phyloP scores from a whole-genome alignment of 495 filamentous ascomycete genomes.

The Xylaria curta region DNA sequence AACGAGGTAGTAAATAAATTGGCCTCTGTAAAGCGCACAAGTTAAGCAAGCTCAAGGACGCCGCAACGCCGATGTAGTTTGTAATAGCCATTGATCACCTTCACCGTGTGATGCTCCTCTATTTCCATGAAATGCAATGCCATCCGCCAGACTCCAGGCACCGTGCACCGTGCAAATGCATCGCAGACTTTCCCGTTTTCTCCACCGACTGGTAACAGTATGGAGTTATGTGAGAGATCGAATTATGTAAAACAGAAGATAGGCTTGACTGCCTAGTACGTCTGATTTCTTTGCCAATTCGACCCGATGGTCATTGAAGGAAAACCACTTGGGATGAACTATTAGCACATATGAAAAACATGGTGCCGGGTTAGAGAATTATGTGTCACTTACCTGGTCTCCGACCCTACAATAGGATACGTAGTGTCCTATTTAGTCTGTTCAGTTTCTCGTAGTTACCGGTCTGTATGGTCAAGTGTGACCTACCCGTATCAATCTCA shows the following conservation, averaged over 20 bases:
- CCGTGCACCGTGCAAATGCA: conserved; percentile 40
- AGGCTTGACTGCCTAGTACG: conserved; percentile 81
- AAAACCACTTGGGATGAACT: conserved; percentile 70
- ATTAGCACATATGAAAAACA: conserved; percentile 4
- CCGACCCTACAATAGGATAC: conserved; percentile 82
- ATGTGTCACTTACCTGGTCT: conserved; percentile 64
- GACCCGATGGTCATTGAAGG: conserved; percentile 91
- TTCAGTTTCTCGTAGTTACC: conserved; percentile 36
- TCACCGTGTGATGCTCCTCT: conserved; percentile 31
- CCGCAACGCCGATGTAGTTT: conserved; percentile 11
- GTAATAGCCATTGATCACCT: background rate
- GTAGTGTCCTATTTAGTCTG: conserved; percentile 67
- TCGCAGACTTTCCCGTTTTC: conserved; percentile 15
- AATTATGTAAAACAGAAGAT: conserved; percentile 86
- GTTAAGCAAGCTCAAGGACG: background rate
- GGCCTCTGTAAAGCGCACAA: background rate
- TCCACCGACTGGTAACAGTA: background rate
- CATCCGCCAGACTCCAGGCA: conserved; percentile 20
- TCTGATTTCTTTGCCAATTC: conserved; percentile 77
- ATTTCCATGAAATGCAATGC: conserved; percentile 32
- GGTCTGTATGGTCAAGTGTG: background rate
- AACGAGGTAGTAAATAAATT: background rate
- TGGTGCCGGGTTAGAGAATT: background rate
- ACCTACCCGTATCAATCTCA: conserved; percentile 72
- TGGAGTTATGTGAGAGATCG: conserved; percentile 58